phyloP scores from a whole-genome alignment of 2,329 filamentous ascomycete species.

The Epichloe sibirici region DNA sequence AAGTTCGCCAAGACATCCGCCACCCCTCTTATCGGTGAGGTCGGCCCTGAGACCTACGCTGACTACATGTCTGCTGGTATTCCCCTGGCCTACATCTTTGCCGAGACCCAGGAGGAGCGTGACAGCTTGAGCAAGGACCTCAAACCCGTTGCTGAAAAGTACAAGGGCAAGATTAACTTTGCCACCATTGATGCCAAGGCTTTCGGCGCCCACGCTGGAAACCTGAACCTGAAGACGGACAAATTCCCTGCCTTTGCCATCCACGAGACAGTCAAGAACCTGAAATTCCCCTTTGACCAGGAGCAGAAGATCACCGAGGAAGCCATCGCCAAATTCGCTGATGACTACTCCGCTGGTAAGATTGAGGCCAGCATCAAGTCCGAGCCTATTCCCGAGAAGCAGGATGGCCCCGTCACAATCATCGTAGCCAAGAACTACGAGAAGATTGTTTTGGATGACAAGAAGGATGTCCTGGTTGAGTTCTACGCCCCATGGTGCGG shows the following conservation, averaged over 20 bases:
- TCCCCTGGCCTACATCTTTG: constrained; percentile 95
- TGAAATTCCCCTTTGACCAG: constrained; percentile 92
- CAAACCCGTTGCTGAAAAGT: constrained; percentile 78
- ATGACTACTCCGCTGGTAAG: constrained; percentile 77
- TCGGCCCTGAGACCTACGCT: constrained; percentile 92
- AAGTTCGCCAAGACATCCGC: constrained; percentile 74
- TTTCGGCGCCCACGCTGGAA: constrained; percentile 88
- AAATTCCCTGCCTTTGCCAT: constrained; percentile 97
- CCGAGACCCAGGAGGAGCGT: constrained; percentile 84
- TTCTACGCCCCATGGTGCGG: constrained; percentile 99
- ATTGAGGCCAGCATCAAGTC: constrained; percentile 96
- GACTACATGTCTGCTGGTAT: constrained; percentile 88
- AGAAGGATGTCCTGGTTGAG: constrained; percentile 94
- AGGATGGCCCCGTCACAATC: constrained; percentile 78
- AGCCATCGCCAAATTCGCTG: constrained; percentile 68
- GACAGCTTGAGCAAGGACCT: constrained; percentile 62
- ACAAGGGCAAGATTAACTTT: constrained; percentile 93
- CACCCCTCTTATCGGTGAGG: constrained; percentile 86
- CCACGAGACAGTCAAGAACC: constrained; percentile 88
- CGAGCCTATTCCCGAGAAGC: constrained; percentile 85
- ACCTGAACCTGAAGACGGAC: constrained; percentile 93
- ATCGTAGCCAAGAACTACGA: constrained; percentile 93
- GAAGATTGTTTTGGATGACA: constrained; percentile 78
- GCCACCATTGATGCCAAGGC: constrained; percentile 91
- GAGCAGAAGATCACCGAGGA: constrained; percentile 62